Percentiles rank a stretch among this genome's conserved stretches.
These are phyloP conservation scores for Fusarium anthophilum DNA, from an alignment of 2,329 filamentous ascomycete species.

Conservation along the genomic window DNA sequence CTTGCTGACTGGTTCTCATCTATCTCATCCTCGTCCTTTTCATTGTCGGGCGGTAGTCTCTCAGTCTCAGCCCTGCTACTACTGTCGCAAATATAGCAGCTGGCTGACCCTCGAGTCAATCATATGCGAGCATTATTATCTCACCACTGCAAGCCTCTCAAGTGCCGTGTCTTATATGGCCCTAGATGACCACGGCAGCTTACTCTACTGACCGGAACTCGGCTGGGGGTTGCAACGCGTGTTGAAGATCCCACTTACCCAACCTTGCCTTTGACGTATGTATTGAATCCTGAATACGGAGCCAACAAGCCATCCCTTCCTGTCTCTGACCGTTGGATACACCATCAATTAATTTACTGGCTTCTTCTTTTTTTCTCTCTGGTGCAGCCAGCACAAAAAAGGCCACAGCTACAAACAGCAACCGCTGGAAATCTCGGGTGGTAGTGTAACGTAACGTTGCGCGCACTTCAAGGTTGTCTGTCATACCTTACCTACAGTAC, in stretches of 20 bases:
- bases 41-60: not conserved
- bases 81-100: conserved; percentile 39
- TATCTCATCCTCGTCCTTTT: not conserved
- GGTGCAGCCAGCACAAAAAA: conserved; percentile 4
- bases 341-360: not conserved
- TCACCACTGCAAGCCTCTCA: conserved; percentile 16
- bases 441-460: conserved; percentile 44
- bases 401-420: conserved; percentile 3
- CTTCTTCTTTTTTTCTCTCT: not conserved
- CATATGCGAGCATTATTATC: conserved; percentile 19
- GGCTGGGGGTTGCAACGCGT: conserved; percentile 8
- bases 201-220: conserved; percentile 6
- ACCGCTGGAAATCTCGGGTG: conserved; percentile 5
- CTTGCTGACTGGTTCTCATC: not conserved
- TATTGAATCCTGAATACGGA: conserved; percentile 1
- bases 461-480: conserved; percentile 30
- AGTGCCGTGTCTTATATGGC: not conserved
- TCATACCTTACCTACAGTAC: not conserved
- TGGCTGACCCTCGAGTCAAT: conserved; percentile 5
- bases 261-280: conserved; percentile 6
- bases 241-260: conserved; percentile 18
- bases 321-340: not conserved
- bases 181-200: not conserved
- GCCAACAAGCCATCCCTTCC: not conserved
- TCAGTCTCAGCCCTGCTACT: conserved; percentile 3